phyloP scores from a whole-genome alignment of 352 stramenopile genomes.

The Elongisporangium anandrum region DNA sequence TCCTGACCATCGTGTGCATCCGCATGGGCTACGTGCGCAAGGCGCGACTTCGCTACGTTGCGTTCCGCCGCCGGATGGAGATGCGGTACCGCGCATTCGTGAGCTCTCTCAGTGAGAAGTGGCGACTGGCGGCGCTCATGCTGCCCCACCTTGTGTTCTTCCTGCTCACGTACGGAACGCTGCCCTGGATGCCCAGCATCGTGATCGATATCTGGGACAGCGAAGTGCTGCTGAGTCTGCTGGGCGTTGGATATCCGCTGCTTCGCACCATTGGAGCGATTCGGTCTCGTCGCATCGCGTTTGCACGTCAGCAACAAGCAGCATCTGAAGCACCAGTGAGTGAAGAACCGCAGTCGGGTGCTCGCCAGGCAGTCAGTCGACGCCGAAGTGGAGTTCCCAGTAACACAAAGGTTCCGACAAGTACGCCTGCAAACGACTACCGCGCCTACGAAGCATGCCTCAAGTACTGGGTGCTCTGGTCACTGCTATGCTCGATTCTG shows the following conservation, averaged over 20 bases:
- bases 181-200: slow-evolving; percentile 46
- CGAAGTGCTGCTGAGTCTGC: slow-evolving; percentile 48
- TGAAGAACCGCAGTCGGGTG: background rate
- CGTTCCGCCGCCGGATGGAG: slow-evolving; percentile 40
- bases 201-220: slow-evolving; percentile 51
- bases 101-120: slow-evolving; percentile 64
- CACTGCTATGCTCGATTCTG: slow-evolving; percentile 33
- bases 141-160: slow-evolving; percentile 71
- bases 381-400: background rate
- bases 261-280: slow-evolving; percentile 62
- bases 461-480: slow-evolving; percentile 86
- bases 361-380: background rate
- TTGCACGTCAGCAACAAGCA: background rate
- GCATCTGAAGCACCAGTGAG: background rate
- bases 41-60: slow-evolving; percentile 41
- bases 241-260: slow-evolving; percentile 64
- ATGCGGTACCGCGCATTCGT: slow-evolving; percentile 69
- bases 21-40: slow-evolving; percentile 67
- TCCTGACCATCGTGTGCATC: slow-evolving; percentile 45
- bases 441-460: slow-evolving; percentile 68
- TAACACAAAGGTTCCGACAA: background rate
- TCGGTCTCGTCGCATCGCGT: slow-evolving; percentile 4
- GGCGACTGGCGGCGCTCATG: slow-evolving; percentile 47
- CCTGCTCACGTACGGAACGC: slow-evolving; percentile 42
- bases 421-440: slow-evolving; percentile 47